A percentile compares a stretch with the other conserved stretches of the same genome.
These are phyloP conservation scores for Lenwebbia sp. DNA, from an alignment of 345 rosid genomes.

Conservation along the genomic window DNA sequence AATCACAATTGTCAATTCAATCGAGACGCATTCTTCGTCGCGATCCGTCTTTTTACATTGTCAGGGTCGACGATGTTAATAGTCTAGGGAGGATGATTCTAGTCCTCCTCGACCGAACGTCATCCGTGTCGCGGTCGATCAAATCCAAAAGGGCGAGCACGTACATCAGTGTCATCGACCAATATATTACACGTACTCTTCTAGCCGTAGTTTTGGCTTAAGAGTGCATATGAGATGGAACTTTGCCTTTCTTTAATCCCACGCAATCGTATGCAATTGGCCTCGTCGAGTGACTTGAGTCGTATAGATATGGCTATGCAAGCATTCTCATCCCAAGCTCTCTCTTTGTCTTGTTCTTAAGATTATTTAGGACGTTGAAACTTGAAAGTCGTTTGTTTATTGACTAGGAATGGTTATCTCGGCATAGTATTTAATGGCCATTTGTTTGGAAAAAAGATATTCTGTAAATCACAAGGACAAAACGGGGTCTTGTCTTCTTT, in stretches of 20 bases:
- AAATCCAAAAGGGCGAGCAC: neutral
- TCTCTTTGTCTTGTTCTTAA: neutral
- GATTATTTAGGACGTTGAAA: neutral
- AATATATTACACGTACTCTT: neutral
- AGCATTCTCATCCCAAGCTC: neutral
- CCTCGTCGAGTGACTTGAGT: neutral
- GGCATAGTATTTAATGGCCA: neutral
- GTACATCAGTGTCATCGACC: neutral
- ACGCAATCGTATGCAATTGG: neutral
- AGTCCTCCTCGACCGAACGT: neutral
- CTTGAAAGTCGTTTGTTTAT: neutral
- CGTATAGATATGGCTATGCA: neutral
- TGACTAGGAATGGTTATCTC: neutral
- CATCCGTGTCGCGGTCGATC: neutral
- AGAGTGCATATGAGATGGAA: neutral
- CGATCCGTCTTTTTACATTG: neutral
- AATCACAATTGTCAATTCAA: neutral
- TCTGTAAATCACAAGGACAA: neutral
- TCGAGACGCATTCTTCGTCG: neutral
- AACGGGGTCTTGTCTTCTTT: neutral
- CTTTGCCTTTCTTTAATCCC: neutral
- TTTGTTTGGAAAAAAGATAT: neutral
- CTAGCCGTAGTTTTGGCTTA: neutral
- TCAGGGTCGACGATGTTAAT: neutral
- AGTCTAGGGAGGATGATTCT: neutral